Percentiles rank a stretch among this genome's conserved stretches.
These are phyloP conservation scores for Starmerella bacillaris DNA, from an alignment of 805 yeast genomes.

Conservation along the genomic window DNA sequence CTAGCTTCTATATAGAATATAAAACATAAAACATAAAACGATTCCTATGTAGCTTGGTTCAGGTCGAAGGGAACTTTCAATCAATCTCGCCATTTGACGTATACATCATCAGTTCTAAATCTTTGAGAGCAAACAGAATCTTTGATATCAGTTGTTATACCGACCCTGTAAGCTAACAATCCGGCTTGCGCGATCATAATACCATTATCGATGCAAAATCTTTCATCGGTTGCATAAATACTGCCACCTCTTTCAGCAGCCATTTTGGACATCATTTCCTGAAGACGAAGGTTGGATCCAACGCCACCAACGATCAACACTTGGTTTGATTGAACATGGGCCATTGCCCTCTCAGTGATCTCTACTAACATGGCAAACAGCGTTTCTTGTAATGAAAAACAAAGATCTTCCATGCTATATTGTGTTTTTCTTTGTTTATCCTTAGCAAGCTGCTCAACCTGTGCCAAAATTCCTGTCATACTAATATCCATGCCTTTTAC, in stretches of 20 bases:
- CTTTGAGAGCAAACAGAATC: constrained; percentile 83
- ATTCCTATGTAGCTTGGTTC: no score
- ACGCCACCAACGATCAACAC: constrained; percentile 96
- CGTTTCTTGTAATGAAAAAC: constrained; percentile 84
- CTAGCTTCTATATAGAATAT: no score
- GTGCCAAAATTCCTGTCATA: constrained; percentile 87
- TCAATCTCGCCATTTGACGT: constrained; percentile 68
- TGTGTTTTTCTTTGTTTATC: constrained; percentile 12
- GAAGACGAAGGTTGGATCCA: constrained; percentile 84
- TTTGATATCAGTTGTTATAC: constrained; percentile 37
- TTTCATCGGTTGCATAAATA: constrained; percentile 88
- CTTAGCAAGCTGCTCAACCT: constrained; percentile 56
- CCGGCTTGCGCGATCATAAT: constrained; percentile 99
- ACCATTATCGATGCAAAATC: constrained; percentile 95
- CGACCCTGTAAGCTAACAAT: constrained; percentile 64
- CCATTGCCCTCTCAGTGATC: constrained; percentile 96
- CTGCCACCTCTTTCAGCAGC: constrained; percentile 72
- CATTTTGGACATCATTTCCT: constrained; percentile 94
- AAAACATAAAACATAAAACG: background rate
- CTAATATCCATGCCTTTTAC: constrained; percentile 97
- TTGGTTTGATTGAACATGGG: constrained; percentile 77
- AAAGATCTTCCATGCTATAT: constrained; percentile 61
- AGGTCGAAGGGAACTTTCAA: no score
- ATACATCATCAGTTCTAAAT: constrained; percentile 87
- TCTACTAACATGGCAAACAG: constrained; percentile 92